Percentiles rank a stretch among this genome's conserved stretches.
Conservation (phyloP, 345 rosid species). For the Rhodomyrtus tomentosa region DNA sequence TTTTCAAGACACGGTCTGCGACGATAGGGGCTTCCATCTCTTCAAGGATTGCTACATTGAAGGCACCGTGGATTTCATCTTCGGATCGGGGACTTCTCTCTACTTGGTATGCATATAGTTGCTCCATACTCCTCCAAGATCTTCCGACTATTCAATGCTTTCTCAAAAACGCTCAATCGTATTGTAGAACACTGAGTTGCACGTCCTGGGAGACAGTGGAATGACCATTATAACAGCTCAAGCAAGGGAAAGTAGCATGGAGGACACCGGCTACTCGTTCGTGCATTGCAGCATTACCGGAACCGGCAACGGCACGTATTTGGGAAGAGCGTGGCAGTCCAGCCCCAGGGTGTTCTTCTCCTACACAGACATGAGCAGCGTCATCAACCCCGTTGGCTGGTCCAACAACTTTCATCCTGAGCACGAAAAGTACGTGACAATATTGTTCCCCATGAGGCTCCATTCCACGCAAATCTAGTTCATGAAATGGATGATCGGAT, state of each 20-base stretch:
- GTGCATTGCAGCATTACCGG: constrained; percentile 49
- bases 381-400: constrained; percentile 49
- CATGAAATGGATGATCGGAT: background rate
- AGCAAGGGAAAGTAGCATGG: constrained; percentile 18
- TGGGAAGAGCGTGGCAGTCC: constrained; percentile 59
- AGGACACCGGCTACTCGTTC: constrained; percentile 41
- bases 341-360: constrained; percentile 40
- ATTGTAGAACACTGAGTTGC: constrained; percentile 20
- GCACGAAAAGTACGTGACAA: constrained; percentile 12
- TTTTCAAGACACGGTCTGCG: constrained; percentile 64
- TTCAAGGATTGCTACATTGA: constrained; percentile 57
- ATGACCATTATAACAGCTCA: constrained; percentile 51
- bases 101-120: constrained; percentile 28
- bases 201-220: constrained; percentile 19
- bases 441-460: background rate
- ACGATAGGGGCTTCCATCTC: constrained; percentile 54
- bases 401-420: constrained; percentile 10
- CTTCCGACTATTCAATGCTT: background rate
- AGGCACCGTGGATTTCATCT: constrained; percentile 81
- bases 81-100: constrained; percentile 52
- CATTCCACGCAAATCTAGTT: too few relatives aligned
- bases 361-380: constrained; percentile 25
- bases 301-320: constrained; percentile 16
- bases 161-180: background rate
- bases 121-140: too few relatives aligned